These are phyloP conservation scores for Nemania sp. DNA, from an alignment of 2,329 filamentous ascomycete genomes.

Conservation along the genomic window DNA sequence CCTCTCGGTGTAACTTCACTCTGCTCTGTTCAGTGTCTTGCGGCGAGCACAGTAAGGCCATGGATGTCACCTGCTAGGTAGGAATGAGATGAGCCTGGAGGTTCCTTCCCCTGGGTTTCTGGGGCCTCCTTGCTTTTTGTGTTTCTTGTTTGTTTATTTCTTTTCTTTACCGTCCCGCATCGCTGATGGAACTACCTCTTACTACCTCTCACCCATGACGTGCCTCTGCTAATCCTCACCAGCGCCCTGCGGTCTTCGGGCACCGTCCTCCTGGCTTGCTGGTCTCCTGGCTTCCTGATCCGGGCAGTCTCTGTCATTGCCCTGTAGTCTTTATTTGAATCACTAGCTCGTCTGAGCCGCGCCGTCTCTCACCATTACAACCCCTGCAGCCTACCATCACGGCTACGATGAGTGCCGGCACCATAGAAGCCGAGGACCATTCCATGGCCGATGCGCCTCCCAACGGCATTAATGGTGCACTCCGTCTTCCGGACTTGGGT, in stretches of 20 bases:
- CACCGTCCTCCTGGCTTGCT: neutral
- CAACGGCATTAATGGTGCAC: constrained; percentile 41
- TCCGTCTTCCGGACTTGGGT: constrained; percentile 23
- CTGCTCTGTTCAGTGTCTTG: neutral
- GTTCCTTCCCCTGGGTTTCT: neutral
- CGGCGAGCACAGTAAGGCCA: neutral
- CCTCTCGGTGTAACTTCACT: neutral
- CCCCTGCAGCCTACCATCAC: neutral
- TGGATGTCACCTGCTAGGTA: too few species aligned
- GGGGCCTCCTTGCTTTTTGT: neutral
- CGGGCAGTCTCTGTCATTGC: neutral
- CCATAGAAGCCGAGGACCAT: constrained; percentile 51
- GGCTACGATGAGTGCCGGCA: constrained; percentile 1
- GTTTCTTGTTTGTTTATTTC: neutral
- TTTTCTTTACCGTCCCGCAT: neutral
- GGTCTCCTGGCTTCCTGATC: neutral
- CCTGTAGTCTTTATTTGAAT: neutral
- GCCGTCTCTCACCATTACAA: neutral
- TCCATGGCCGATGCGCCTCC: constrained; percentile 49
- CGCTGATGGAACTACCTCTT: neutral
- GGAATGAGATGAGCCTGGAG: constrained; percentile 1
- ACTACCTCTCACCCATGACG: too few species aligned
- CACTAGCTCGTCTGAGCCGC: neutral
- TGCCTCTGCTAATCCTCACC: constrained; percentile 11
- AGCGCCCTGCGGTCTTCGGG: constrained; percentile 23